These are phyloP conservation scores for Pythium oligandrum DNA, from an alignment of 352 stramenopile genomes.

Conservation along the genomic window DNA sequence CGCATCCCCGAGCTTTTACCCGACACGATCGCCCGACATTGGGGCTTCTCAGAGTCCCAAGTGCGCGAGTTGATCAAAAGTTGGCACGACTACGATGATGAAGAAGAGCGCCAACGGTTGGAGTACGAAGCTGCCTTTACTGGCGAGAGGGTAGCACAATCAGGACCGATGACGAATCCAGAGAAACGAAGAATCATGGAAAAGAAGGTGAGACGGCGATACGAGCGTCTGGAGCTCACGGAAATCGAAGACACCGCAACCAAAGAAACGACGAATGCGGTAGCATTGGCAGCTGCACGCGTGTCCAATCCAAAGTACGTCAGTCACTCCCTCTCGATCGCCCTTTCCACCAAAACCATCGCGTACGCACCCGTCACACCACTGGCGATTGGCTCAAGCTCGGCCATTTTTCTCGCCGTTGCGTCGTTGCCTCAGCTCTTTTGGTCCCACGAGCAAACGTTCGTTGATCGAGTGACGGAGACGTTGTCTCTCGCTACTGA, in stretches of 20 bases:
- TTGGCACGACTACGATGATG: slow-evolving; percentile 3
- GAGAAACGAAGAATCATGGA: background rate
- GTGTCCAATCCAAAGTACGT: slow-evolving; percentile 41
- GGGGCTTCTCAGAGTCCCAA: slow-evolving; percentile 5
- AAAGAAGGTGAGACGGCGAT: background rate
- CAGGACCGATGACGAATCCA: too few relatives aligned
- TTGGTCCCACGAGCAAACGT: slow-evolving; percentile 40
- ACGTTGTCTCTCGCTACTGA: slow-evolving; percentile 29
- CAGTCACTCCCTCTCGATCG: slow-evolving; percentile 26
- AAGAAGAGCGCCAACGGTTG: background rate
- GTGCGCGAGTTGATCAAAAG: slow-evolving; percentile 10
- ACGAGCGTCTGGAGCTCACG: background rate
- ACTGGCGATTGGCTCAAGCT: slow-evolving; percentile 14
- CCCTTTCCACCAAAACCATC: slow-evolving; percentile 27
- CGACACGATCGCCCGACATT: slow-evolving; percentile 37
- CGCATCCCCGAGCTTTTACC: slow-evolving; percentile 39
- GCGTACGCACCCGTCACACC: slow-evolving; percentile 26
- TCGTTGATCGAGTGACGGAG: slow-evolving; percentile 36
- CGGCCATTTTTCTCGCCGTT: slow-evolving; percentile 36
- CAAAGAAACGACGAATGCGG: background rate
- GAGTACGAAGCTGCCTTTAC: background rate
- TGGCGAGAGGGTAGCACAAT: background rate
- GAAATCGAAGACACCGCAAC: background rate
- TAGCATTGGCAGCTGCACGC: background rate
- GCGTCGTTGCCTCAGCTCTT: slow-evolving; percentile 35